Percentiles rank a stretch among this genome's conserved stretches.
These are phyloP conservation scores for Pythium vanterpoolii DNA, from an alignment of 352 stramenopile genomes.

Conservation along the genomic window DNA sequence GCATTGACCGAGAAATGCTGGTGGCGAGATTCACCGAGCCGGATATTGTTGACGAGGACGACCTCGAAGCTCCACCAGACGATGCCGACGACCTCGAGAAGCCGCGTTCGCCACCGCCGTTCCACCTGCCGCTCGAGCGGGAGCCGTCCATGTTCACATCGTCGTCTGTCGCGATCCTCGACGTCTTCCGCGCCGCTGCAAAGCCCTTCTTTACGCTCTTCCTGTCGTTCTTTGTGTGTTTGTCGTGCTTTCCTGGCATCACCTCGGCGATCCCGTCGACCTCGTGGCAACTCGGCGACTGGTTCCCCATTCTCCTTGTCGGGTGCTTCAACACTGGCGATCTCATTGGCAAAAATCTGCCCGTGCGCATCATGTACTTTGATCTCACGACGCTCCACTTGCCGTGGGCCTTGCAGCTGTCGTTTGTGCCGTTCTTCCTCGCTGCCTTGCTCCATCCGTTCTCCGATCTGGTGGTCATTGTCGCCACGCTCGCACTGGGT, in stretches of 20 bases:
- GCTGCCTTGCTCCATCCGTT: conserved; percentile 49
- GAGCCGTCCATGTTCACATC: conserved; percentile 36
- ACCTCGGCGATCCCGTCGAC: conserved; percentile 68
- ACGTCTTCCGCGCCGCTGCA: conserved; percentile 52
- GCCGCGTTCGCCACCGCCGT: conserved; percentile 11
- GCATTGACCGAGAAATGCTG: conserved; percentile 13
- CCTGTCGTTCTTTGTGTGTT: conserved; percentile 69
- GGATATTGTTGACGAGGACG: conserved; percentile 35
- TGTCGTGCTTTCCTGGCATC: conserved; percentile 79
- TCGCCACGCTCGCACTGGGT: conserved; percentile 52
- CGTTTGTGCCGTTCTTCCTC: conserved; percentile 75
- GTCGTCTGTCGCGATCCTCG: conserved; percentile 25
- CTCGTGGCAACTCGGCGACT: conserved; percentile 51
- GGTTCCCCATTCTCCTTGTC: conserved; percentile 76
- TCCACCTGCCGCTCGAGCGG: conserved; percentile 25
- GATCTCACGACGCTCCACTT: conserved; percentile 63
- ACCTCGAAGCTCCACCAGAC: conserved; percentile 12
- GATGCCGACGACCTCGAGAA: conserved; percentile 13
- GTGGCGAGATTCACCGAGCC: conserved; percentile 19
- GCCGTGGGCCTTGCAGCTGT: conserved; percentile 56
- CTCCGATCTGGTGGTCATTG: conserved; percentile 46
- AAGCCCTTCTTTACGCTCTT: conserved; percentile 82
- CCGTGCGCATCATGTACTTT: conserved; percentile 69
- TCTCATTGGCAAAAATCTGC: conserved; percentile 76
- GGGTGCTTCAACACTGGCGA: conserved; percentile 76